Evolutionary conservation across 371 early-diverging fungal species (phyloP).

Genomic region (Actinomortierella ambigua): DNA sequence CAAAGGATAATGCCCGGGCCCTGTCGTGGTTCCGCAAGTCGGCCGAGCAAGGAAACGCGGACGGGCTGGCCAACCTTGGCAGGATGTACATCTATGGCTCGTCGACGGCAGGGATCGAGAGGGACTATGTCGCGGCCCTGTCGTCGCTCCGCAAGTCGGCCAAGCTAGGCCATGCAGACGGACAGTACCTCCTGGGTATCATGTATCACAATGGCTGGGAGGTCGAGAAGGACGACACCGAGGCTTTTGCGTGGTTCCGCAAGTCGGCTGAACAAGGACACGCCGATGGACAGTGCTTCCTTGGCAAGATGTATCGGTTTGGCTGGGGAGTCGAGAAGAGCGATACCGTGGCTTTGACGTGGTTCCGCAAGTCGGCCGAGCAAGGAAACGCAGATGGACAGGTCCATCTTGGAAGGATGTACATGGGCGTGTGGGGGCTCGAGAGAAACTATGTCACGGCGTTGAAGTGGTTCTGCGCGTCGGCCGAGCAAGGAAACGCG

Average conservation of each 20-base stretch:
- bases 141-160: constrained; percentile 73
- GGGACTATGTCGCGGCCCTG: no score
- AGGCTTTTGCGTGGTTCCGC: constrained; percentile 70
- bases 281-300: constrained; percentile 78
- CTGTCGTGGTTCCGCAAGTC: constrained; percentile 57
- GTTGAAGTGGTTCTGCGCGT: no score
- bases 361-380: constrained; percentile 54
- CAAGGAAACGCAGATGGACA: constrained; percentile 68
- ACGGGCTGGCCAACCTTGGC: constrained; percentile 73
- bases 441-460: no score
- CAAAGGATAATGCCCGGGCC: constrained; percentile 56
- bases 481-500: no score
- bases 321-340: constrained; percentile 71
- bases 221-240: neutral
- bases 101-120: no score
- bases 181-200: neutral
- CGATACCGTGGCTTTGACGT: constrained; percentile 56
- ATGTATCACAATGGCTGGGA: no score
- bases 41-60: constrained; percentile 60
- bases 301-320: constrained; percentile 82
- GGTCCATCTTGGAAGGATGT: constrained; percentile 79
- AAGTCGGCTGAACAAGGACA: constrained; percentile 77
- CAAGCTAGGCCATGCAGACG: constrained; percentile 60
- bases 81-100: constrained; percentile 13
- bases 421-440: constrained; percentile 5